Conservation (phyloP, 2,329 filamentous ascomycete species). For the Paecilomyces variotii region DNA sequence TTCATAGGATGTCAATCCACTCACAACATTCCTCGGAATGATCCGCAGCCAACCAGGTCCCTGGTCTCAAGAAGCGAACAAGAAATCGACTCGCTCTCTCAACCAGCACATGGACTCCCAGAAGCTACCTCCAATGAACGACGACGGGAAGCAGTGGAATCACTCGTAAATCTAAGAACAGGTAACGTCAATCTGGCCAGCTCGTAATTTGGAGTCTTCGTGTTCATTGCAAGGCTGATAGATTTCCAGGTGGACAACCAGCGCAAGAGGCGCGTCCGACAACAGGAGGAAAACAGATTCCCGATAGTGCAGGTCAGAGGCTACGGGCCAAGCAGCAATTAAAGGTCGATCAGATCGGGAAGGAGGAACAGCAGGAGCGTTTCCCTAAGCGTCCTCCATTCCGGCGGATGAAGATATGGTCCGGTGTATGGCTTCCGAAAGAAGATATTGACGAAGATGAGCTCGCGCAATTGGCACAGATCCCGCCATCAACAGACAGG, state of each 20-base stretch:
- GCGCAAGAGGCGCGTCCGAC: background rate
- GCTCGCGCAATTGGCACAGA: background rate
- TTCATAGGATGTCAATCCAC: background rate
- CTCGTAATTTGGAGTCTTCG: background rate
- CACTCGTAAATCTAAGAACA: background rate
- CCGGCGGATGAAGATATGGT: constrained; percentile 2
- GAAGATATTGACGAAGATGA: background rate
- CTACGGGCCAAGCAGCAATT: background rate
- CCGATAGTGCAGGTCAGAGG: background rate
- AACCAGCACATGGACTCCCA: background rate
- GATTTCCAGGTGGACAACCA: background rate
- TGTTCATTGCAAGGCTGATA: background rate
- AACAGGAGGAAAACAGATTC: background rate
- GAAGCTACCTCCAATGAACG: background rate
- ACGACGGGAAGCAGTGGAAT: background rate
- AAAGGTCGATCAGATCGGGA: background rate
- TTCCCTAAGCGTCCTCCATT: background rate
- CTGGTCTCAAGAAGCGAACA: background rate
- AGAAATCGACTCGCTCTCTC: background rate
- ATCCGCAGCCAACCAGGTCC: background rate
- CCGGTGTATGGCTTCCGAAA: background rate
- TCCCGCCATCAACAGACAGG: background rate
- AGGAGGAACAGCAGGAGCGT: background rate
- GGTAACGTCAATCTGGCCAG: background rate
- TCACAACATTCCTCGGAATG: background rate